Conservation (phyloP, 345 rosid species). For the Excoecaria agallocha region DNA sequence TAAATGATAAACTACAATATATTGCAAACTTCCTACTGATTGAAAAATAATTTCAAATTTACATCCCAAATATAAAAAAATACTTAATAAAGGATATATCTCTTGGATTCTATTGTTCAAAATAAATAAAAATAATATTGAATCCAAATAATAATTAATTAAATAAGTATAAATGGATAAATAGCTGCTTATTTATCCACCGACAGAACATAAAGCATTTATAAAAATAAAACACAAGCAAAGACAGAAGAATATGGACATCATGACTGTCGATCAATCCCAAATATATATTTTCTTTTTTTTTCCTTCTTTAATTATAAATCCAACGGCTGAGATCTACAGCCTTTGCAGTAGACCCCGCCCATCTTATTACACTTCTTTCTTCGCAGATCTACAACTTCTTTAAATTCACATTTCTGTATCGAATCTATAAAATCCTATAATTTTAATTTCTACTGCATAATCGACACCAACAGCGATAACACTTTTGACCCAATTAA, state of each 20-base stretch:
- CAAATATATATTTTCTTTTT: no score
- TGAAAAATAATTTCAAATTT: no score
- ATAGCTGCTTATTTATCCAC: neutral
- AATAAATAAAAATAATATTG: no score
- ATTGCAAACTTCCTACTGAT: no score
- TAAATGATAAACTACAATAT: no score
- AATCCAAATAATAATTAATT: no score
- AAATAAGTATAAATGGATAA: no score
- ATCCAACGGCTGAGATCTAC: conserved; percentile 41
- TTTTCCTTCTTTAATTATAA: conserved; percentile 22
- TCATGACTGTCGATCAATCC: conserved; percentile 28
- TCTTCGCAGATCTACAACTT: conserved; percentile 22
- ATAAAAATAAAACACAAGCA: neutral
- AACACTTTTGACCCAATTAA: conserved; percentile 3
- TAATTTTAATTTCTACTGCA: conserved; percentile 3
- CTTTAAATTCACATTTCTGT: conserved; percentile 18
- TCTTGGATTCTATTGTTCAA: no score
- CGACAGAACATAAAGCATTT: neutral
- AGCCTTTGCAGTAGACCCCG: conserved; percentile 17
- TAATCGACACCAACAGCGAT: neutral
- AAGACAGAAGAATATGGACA: conserved; percentile 23
- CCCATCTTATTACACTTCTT: conserved; percentile 18
- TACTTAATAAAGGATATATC: no score
- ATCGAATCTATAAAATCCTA: conserved; percentile 16
- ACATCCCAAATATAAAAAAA: no score